Conservation (phyloP, 2,329 filamentous ascomycete genomes). For the Fusarium albidum region DNA sequence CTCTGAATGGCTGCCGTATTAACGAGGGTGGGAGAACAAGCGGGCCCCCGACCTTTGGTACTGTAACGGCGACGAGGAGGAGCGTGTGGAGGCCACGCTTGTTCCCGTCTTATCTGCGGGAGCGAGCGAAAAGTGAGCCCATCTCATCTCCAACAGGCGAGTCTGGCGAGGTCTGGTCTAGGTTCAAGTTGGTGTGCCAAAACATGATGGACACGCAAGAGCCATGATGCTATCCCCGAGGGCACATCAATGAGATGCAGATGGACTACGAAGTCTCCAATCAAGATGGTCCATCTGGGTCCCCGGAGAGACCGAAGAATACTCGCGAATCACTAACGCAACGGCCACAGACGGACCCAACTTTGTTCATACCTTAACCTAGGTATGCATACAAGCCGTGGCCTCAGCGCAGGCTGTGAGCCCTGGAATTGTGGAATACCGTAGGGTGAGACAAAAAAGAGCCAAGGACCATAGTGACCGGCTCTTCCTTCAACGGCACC, state of each 20-base stretch:
- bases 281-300: not conserved
- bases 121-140: not conserved
- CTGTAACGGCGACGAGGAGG: not conserved
- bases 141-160: slow-evolving; percentile 8
- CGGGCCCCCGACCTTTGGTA: slow-evolving; percentile 14
- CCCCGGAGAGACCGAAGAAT: not conserved
- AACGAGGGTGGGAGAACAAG: slow-evolving; percentile 1
- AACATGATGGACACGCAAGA: not conserved
- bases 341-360: slow-evolving; percentile 17
- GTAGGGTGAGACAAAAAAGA: slow-evolving; percentile 2
- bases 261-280: too few relatives aligned
- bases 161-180: too few relatives aligned
- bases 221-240: too few relatives aligned
- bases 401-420: not conserved
- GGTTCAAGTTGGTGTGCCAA: not conserved
- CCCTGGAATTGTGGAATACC: not conserved
- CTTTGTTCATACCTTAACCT: slow-evolving; percentile 18
- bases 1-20: slow-evolving; percentile 23
- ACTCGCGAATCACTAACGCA: slow-evolving; percentile 1
- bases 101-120: slow-evolving; percentile 38
- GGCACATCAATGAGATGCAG: too few relatives aligned
- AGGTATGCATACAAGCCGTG: not conserved
- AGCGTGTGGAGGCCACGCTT: slow-evolving; percentile 20
- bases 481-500: not conserved
- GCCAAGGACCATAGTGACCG: not conserved